These are phyloP conservation scores for Rhodotorula graminis DNA, from an alignment of 768 basidiomycete species.

Conservation along the genomic window DNA sequence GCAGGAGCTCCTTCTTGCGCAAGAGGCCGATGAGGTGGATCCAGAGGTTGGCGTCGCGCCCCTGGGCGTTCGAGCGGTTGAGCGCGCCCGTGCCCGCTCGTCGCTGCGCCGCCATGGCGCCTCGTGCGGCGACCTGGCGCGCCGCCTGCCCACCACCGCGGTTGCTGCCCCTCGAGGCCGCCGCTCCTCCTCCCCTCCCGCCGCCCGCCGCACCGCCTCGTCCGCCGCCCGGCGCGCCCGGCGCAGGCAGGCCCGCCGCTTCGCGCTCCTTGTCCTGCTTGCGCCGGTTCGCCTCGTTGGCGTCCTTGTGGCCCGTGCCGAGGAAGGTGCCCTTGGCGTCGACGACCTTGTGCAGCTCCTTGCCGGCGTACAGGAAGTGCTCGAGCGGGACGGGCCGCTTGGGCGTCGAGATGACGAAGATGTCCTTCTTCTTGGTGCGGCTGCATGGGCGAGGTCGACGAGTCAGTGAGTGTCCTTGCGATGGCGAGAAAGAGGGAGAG, in stretches of 20 bases:
- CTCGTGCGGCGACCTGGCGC: conserved; percentile 26
- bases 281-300: conserved; percentile 75
- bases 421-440: conserved; percentile 97
- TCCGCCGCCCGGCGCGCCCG: conserved; percentile 43
- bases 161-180: conserved; percentile 8
- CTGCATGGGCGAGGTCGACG: conserved; percentile 51
- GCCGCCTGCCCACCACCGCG: conserved; percentile 43
- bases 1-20: conserved; percentile 76
- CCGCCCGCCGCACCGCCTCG: conserved; percentile 52
- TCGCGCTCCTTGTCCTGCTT: conserved; percentile 99
- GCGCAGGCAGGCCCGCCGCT: conserved; percentile 80
- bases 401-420: conserved; percentile 94
- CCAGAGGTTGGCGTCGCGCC: conserved; percentile 78
- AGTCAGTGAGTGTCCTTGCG: neutral
- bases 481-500: neutral
- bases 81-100: conserved; percentile 29
- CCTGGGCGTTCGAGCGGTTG: conserved; percentile 54
- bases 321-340: conserved; percentile 71
- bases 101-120: conserved; percentile 14
- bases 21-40: conserved; percentile 80
- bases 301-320: conserved; percentile 79
- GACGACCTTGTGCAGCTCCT: conserved; percentile 87
- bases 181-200: conserved; percentile 9
- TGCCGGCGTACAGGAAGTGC: conserved; percentile 92
- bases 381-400: conserved; percentile 95